Percentiles rank a stretch among this genome's conserved stretches.
Conservation (phyloP, 352 stramenopile genomes). For the Saprolegnia diclina region DNA sequence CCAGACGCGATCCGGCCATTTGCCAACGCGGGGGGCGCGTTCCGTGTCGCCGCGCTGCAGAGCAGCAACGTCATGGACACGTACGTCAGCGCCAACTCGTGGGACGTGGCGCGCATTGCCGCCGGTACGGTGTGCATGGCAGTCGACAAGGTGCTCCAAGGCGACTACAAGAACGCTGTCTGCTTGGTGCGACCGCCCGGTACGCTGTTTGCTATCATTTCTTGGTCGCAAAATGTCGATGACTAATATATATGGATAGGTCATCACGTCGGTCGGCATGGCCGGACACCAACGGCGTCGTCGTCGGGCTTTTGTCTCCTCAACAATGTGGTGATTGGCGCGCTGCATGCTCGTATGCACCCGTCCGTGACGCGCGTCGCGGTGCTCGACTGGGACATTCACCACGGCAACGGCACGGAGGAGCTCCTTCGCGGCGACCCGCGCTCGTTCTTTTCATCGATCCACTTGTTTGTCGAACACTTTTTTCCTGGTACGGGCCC, state of each 20-base stretch:
- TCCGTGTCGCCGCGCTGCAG: slow-evolving; percentile 51
- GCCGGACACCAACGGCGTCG: slow-evolving; percentile 56
- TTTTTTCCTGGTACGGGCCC: slow-evolving; percentile 80
- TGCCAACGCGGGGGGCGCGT: slow-evolving; percentile 48
- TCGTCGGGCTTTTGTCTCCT: slow-evolving; percentile 96
- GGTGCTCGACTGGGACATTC: slow-evolving; percentile 99
- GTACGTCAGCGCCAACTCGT: slow-evolving; percentile 81
- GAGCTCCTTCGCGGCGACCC: slow-evolving; percentile 75
- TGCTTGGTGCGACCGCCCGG: slow-evolving; percentile 29
- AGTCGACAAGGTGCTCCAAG: slow-evolving; percentile 71
- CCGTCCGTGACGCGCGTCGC: slow-evolving; percentile 90
- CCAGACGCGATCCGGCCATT: slow-evolving; percentile 38
- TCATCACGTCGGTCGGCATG: slow-evolving; percentile 46
- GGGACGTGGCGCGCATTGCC: slow-evolving; percentile 71
- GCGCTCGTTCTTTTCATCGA: slow-evolving; percentile 79
- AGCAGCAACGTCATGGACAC: slow-evolving; percentile 74
- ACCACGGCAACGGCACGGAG: slow-evolving; percentile 98
- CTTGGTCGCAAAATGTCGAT: too few relatives aligned
- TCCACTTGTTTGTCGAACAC: slow-evolving; percentile 71
- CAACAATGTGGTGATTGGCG: slow-evolving; percentile 98
- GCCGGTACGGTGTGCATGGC: slow-evolving; percentile 74
- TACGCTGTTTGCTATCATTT: too few relatives aligned
- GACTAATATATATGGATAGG: too few relatives aligned
- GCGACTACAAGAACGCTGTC: slow-evolving; percentile 46
- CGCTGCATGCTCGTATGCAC: slow-evolving; percentile 93